These are phyloP conservation scores for Calonectria hongkongensis DNA, from an alignment of 2,329 filamentous ascomycete genomes.

Conservation along the genomic window DNA sequence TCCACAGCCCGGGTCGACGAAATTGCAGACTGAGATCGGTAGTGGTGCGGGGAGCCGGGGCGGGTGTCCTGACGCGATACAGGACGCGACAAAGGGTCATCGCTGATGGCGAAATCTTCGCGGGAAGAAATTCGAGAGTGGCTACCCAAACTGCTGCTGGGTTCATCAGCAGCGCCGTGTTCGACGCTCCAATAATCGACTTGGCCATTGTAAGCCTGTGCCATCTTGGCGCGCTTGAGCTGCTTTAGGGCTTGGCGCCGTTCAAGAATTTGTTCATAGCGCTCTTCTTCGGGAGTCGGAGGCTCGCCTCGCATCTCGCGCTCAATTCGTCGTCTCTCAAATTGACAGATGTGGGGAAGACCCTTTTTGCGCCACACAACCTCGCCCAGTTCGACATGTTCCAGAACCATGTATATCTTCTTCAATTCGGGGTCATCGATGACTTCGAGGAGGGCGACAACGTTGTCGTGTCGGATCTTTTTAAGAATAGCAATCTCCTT, in stretches of 20 bases:
- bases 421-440: constrained; percentile 97
- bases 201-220: constrained; percentile 68
- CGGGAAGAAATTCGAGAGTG: constrained; percentile 66
- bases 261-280: constrained; percentile 75
- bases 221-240: constrained; percentile 73
- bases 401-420: constrained; percentile 98
- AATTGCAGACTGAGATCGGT: constrained; percentile 67
- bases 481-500: constrained; percentile 98
- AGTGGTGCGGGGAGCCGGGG: constrained; percentile 68
- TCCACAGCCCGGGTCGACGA: constrained; percentile 60
- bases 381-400: constrained; percentile 95
- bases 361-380: constrained; percentile 96
- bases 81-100: constrained; percentile 61
- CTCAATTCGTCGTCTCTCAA: constrained; percentile 88
- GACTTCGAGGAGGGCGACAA: constrained; percentile 95
- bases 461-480: constrained; percentile 97
- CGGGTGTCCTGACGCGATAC: constrained; percentile 63
- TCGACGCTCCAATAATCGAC: constrained; percentile 90
- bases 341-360: constrained; percentile 85
- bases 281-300: constrained; percentile 76
- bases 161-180: constrained; percentile 78
- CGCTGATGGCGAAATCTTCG: constrained; percentile 62
- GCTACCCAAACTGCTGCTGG: constrained; percentile 61
- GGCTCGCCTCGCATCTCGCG: constrained; percentile 78
- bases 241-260: constrained; percentile 75